Percentiles rank a stretch among this genome's conserved stretches.
These are phyloP conservation scores for Wickerhamomyces chambardii DNA, from an alignment of 805 yeast species.

Conservation along the genomic window DNA sequence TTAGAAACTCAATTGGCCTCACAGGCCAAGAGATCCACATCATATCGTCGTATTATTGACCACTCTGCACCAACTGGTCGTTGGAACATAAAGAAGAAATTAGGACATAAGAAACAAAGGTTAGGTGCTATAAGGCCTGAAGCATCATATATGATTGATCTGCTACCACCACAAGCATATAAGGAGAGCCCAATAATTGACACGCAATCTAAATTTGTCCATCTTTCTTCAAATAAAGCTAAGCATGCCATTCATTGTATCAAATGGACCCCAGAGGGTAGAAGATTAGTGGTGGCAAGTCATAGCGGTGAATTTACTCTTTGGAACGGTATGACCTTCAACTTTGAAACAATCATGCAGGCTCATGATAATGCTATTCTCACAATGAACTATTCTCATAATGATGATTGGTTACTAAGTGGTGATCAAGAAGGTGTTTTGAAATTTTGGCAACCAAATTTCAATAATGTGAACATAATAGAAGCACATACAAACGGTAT, in stretches of 20 bases:
- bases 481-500: constrained; percentile 75
- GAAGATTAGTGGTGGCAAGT: constrained; percentile 82
- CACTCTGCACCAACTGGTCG: constrained; percentile 70
- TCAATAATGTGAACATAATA: constrained; percentile 85
- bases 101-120: constrained; percentile 27
- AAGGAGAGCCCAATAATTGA: constrained; percentile 45
- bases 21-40: constrained; percentile 37
- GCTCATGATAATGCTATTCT: constrained; percentile 92
- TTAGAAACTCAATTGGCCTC: constrained; percentile 19
- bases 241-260: constrained; percentile 84
- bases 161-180: constrained; percentile 61
- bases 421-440: constrained; percentile 90
- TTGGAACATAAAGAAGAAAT: constrained; percentile 42
- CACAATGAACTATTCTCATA: constrained; percentile 72
- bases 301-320: constrained; percentile 93
- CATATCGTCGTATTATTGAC: constrained; percentile 66
- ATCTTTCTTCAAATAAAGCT: constrained; percentile 83
- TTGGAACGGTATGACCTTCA: constrained; percentile 94
- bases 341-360: constrained; percentile 96
- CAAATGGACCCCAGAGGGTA: constrained; percentile 96
- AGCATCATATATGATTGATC: constrained; percentile 50
- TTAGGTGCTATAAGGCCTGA: constrained; percentile 59
- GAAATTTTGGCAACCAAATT: constrained; percentile 97
- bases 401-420: constrained; percentile 89
- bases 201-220: constrained; percentile 75